Base-by-base conservation (phyloP, 208 protist species). In the Trypanosoma scelopori region DNA sequence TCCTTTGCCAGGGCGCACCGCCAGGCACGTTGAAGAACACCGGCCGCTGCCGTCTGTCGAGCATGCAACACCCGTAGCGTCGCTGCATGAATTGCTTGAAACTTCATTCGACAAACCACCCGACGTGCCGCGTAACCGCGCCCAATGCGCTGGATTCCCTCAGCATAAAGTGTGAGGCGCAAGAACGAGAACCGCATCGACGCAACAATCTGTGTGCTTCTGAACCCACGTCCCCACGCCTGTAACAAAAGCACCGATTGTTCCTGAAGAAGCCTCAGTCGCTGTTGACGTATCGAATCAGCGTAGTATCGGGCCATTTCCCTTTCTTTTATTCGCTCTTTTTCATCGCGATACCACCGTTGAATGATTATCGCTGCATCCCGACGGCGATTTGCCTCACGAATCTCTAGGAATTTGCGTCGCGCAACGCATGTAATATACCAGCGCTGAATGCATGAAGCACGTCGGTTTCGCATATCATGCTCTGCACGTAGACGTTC, bases 21-120 rank as follows among this genome's bases (percentile, higher is more conserved):
- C 86, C 83, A 93, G 37, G 88, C 88, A 1, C 84, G 82, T 75
- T 96, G 91, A 51, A 96, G 39, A 39, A 92, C 76, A 32, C 60
- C 77, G 37, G 80, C 87, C 0, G 85, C 84, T 5, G 71, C 80
- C 7, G 51, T 80, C 12, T 72, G 68, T 49, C 61, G 32, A 22
- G 63, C 58, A 11, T 42, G 52, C 53, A 82, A 73, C 11, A 74
- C 78, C 1, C 67, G 76, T 42, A 85, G 62, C 27, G 50, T 39
- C n/a, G 76, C 62, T 47, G 57, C 48, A 47, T 39, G n/a, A 56
- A 71, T 69, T n/a, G 59, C 5, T 27, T 25, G n/a, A 53, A 42
- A 76, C 30, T 49, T 65, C 12, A 63, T 25, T 9, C 32, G 37
- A 37, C 25, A 67, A 42, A 82, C 30, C 5, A 69, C 72, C 12